Evolutionary conservation across 345 rosid species (phyloP), one percentile per base, ranked within the genome.

Genomic region (Salix brachista): DNA sequence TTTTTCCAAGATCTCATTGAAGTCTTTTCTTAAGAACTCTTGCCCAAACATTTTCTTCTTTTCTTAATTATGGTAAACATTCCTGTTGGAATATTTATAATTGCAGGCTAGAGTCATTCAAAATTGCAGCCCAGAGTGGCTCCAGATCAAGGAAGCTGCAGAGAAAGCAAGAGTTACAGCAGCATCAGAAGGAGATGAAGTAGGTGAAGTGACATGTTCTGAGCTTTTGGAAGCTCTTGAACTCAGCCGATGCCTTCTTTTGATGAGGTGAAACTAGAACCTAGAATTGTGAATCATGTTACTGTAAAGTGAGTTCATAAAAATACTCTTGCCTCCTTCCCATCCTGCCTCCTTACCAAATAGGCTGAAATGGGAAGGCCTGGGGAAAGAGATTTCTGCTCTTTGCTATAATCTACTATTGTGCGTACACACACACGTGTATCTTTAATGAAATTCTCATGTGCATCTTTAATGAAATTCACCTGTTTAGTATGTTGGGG

Each of bases 151-250:
- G 86, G 95, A 91, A 83, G 97, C 99, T 62, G 93, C 97, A 34
- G 98, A 92, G 75, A 94, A 91, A 79, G 98, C 98, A 78, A 91
- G 90, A 85, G 92, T 77, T 77, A 80, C 86, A 71, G 95, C 98
- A 72, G 70, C 77, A 79, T 83, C 80, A 5, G 99, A 89, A 68
- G 95, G 94, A 67, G 98, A 92, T 72, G 99, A 91, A 80, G 89
- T 90, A 82, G 95, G 97, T 83, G 95, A 87, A 84, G 84, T 92
- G 82, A 94, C 97, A 50, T 96, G 99, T 77, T 87, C 98, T 61
- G 99, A 96, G 82, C 97, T 96, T 82, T 76, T 92, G 80, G 99
- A 96, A 87, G 99, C 99, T 77, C 97, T 96, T 77, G 99, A 96
- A 75, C 97, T 96, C 74, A 91, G 99, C 67, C 90, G 98, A 72